Conservation (phyloP, 306 rosid genomes). For the Sesbania bispinosa region DNA sequence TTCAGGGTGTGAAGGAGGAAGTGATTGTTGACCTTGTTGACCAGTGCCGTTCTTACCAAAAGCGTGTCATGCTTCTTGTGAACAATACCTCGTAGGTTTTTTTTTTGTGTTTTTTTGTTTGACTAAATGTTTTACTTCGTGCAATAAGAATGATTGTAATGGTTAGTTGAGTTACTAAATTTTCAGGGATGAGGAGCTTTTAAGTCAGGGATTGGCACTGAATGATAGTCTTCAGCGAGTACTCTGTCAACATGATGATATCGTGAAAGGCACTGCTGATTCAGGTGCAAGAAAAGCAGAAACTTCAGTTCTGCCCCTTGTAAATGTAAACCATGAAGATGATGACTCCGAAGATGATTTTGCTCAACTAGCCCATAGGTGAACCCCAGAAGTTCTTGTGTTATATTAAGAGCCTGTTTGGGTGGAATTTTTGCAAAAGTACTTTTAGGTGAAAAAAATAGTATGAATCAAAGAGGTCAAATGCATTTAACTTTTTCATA, state of each 20-base stretch:
- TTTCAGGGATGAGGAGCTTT: conserved; percentile 80
- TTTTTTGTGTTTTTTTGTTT: too few species aligned
- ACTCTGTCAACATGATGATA: conserved; percentile 62
- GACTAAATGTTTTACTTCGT: background rate
- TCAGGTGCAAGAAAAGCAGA: conserved; percentile 47
- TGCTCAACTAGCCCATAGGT: conserved; percentile 86
- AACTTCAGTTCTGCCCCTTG: conserved; percentile 59
- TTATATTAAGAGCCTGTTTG: too few species aligned
- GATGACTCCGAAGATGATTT: conserved; percentile 86
- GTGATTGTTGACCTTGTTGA: conserved; percentile 92
- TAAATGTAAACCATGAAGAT: conserved; percentile 77
- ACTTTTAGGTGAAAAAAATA: too few species aligned
- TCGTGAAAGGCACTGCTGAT: conserved; percentile 51
- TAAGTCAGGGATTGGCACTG: conserved; percentile 71
- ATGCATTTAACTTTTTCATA: too few species aligned
- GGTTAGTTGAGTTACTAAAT: conserved; percentile 30
- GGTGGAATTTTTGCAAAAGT: too few species aligned
- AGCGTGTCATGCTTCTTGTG: conserved; percentile 89
- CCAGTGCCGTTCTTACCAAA: conserved; percentile 89
- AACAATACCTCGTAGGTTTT: conserved; percentile 63
- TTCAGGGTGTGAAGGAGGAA: conserved; percentile 89
- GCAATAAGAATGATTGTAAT: conserved; percentile 12
- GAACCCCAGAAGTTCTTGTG: conserved; percentile 21
- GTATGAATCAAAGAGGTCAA: too few species aligned
- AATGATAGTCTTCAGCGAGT: conserved; percentile 88